Evolutionary conservation across 2,329 filamentous ascomycete species (phyloP), one percentile per base, ranked within the genome.

Genomic region (Phialocephala subalpina): DNA sequence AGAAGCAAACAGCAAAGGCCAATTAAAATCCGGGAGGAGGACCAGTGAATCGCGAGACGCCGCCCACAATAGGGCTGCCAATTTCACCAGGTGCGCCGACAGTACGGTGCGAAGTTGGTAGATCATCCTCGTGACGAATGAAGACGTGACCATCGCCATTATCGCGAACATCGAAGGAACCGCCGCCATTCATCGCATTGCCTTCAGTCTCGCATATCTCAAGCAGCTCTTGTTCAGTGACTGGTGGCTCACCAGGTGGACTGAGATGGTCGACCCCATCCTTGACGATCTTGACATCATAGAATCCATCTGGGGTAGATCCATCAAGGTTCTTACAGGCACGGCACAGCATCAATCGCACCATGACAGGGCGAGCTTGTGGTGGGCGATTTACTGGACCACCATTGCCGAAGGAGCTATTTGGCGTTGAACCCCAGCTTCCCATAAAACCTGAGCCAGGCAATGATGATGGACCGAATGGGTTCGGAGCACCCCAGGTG

Each of bases 171-270:
- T 92, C 88, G 75, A 99, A 97, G 29, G 86, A 90, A n/a, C 96
- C 96, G 53, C 95, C 95, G 55, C 96, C 96, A 73, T 98, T 98
- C 66, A 90, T 88, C 1, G 82, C 77, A 73, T 91, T 97, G 64
- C 96, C 96, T 77, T 97, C 93, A 0, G 95, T 97, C 73, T 98
- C 95, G 77, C 92, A 96, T 65, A 71, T 92, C 64, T 92, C 89
- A 45, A 95, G 84, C 72, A 98, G 84, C 73, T 97, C 94, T 29
- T 84, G 74, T 82, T 88, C 78, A 70, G 83, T 77, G 82, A 87
- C 73, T 2, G 77, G 73, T 7, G 79, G 77, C 18, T 78, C 73
- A 29, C 81, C 76, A 29, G 83, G 78, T 65, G 90, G 86, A 62
- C 83, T 83, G n/a, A 85, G 80, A 38, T 81, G 81, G 62, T 89